A percentile compares a stretch with the other conserved stretches of the same genome.
These are phyloP conservation scores for Ophiostoma sp. DNA, from an alignment of 2,329 filamentous ascomycete species.

Conservation along the genomic window DNA sequence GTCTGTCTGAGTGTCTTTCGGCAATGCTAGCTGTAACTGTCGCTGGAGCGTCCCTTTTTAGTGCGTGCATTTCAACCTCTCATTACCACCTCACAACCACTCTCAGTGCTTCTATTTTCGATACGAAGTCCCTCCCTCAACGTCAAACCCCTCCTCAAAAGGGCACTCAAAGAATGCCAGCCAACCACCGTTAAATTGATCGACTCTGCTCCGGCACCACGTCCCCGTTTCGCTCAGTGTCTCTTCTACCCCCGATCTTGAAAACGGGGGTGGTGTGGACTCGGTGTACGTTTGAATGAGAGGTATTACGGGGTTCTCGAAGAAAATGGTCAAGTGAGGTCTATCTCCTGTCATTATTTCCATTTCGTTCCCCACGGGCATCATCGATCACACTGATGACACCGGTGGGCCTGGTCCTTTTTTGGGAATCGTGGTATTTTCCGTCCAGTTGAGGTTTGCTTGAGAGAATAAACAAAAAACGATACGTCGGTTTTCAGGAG, in stretches of 20 bases:
- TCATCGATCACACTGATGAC: constrained; percentile 9
- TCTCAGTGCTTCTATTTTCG: neutral
- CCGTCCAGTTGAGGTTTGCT: neutral
- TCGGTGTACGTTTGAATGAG: neutral
- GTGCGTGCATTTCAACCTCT: neutral
- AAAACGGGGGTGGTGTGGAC: neutral
- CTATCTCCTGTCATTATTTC: neutral
- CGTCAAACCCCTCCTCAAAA: neutral
- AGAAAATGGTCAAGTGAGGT: neutral
- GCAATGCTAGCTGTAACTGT: constrained; percentile 10
- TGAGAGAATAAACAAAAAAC: neutral
- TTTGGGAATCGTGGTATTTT: neutral
- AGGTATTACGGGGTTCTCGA: neutral
- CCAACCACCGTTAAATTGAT: neutral
- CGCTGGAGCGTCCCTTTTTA: neutral
- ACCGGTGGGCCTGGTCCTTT: neutral
- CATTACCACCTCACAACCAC: neutral
- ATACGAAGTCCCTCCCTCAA: neutral
- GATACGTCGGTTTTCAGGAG: neutral
- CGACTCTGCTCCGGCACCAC: neutral
- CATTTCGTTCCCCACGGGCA: constrained; percentile 9
- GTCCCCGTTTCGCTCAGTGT: neutral
- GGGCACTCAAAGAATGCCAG: neutral
- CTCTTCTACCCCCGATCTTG: neutral
- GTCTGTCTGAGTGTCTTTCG: neutral